Evolutionary conservation across 345 rosid species (phyloP).

Genomic region (Ceriops tagal): DNA sequence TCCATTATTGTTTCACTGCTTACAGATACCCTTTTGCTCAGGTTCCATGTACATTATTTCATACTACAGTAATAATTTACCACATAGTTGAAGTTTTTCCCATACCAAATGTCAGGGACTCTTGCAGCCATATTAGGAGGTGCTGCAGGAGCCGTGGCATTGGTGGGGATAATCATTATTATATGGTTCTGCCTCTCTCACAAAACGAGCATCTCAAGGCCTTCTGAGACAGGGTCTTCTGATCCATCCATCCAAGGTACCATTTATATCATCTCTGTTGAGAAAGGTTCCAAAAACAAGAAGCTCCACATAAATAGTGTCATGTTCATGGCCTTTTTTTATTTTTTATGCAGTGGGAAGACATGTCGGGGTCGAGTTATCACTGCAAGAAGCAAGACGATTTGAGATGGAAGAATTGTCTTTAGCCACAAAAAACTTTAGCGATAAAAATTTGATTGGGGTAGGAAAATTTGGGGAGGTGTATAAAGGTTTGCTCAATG

Average conservation of each 20-base stretch:
- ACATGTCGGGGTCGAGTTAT: constrained; percentile 66
- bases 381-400: constrained; percentile 66
- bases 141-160: constrained; percentile 93
- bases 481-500: constrained; percentile 87
- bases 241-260: constrained; percentile 75
- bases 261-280: neutral
- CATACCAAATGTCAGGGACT: constrained; percentile 77
- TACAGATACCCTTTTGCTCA: constrained; percentile 34
- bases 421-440: constrained; percentile 74
- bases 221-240: constrained; percentile 86
- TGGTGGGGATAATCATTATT: constrained; percentile 51
- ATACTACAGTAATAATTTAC: constrained; percentile 21
- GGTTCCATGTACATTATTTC: constrained; percentile 38
- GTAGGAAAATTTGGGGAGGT: constrained; percentile 89
- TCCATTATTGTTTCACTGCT: constrained; percentile 23
- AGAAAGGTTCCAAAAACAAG: neutral
- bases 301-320: constrained; percentile 1
- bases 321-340: constrained; percentile 15
- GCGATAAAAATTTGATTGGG: constrained; percentile 73
- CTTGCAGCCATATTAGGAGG: constrained; percentile 87
- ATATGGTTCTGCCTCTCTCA: constrained; percentile 64
- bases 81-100: constrained; percentile 49
- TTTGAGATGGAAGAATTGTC: constrained; percentile 86
- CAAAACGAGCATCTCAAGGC: constrained; percentile 46
- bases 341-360: constrained; percentile 45